Evolutionary conservation across 208 protist species (phyloP).

Genomic region (Leishmania lainsoni): DNA sequence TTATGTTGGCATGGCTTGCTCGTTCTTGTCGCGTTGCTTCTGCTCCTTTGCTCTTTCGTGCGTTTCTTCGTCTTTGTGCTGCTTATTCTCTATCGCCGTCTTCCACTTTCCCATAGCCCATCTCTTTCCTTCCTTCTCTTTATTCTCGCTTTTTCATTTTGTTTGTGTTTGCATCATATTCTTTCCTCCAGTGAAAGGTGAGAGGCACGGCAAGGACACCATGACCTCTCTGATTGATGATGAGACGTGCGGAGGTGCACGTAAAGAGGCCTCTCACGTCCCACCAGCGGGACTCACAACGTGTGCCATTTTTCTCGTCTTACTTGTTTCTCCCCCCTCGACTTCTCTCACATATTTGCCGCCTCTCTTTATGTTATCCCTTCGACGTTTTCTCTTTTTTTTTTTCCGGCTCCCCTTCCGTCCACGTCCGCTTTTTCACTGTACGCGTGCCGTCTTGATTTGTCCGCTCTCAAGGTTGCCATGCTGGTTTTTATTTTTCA

Average conservation of each 20-base stretch:
- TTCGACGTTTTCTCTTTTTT: neutral
- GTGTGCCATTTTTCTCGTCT: neutral
- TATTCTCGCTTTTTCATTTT: neutral
- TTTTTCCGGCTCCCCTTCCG: too few relatives aligned
- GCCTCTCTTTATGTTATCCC: neutral
- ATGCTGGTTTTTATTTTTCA: neutral
- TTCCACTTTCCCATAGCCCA: neutral
- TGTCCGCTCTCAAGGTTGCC: neutral
- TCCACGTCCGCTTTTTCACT: neutral
- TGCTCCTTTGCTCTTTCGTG: neutral
- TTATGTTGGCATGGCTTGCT: neutral
- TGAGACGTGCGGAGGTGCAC: neutral
- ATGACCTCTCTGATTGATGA: neutral
- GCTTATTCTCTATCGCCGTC: neutral
- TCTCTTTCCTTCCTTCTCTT: neutral
- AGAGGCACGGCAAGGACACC: neutral
- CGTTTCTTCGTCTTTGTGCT: neutral
- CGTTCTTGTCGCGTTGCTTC: neutral
- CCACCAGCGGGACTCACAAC: neutral
- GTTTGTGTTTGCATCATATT: neutral
- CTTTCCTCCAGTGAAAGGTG: neutral
- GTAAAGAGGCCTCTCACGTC: neutral
- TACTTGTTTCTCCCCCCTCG: neutral
- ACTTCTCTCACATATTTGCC: neutral
- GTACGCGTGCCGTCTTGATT: too few relatives aligned